Base-by-base conservation (phyloP, 495 filamentous ascomycete genomes). In the Astrothelium macrocarpum region DNA sequence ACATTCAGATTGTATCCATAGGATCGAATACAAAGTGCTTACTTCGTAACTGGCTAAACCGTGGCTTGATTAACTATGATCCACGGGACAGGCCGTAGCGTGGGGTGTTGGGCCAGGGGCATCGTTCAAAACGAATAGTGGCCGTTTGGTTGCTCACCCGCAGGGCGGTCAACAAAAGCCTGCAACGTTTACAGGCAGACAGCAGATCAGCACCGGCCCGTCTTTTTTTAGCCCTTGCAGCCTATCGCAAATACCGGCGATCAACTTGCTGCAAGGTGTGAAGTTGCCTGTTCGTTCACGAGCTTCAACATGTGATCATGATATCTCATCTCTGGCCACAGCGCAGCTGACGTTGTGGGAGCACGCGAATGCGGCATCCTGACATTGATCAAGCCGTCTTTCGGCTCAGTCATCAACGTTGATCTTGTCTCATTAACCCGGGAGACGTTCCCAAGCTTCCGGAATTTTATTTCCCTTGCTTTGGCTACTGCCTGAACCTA, bases 341-440 rank as follows among this genome's bases (percentile, higher is more conserved):
- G 29, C 49, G 49, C 49, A 56, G 49, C 49, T 56, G 49, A 56
- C 49, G 49, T 29, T 56, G 49, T 56, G 49, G 49, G 49, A 56
- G 49, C 49, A 56, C 49, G 49, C 49, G 49, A 56, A 56, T 56
- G 49, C 49, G 29, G 49, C 49, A 14, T 5, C 20, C 49, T 25
- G 20, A 29, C 20, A 56, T 25, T 25, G 26, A 25, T 56, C 49
- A 56, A 29, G 49, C 49, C 49, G 49, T 16, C 20, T 20, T 29
- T 25, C 25, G 49, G 49, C 49, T 56, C 20, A 5, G 25, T 16
- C 49, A 28, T 9, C 10, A 29, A 29, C 12, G 16, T 20, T 26
- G 20, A 56, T 20, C 49, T 49, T 16, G 25, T 56, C 49, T 56
- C 4, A 25, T 56, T 25, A 20, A 56, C 23, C 29, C 10, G 25